Base-by-base conservation (phyloP, 306 rosid genomes). In the Morella rubra region DNA sequence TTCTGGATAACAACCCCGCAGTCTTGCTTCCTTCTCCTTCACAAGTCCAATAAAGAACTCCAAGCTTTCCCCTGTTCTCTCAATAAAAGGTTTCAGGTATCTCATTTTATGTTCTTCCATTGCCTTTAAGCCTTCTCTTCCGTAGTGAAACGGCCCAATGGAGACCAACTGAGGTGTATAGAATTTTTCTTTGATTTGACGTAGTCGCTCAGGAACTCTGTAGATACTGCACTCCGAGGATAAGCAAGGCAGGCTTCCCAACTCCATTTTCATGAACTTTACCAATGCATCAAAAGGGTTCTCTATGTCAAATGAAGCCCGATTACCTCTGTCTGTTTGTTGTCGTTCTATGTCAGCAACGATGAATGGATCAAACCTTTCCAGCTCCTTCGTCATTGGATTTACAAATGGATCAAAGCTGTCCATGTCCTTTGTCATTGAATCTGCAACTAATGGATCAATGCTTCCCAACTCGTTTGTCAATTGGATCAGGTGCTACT, bases 131-230 rank as follows among this genome's bases (percentile, higher is more conserved):
- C 81, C 72, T 50, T 78, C 45, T 41, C 76, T 70, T 15, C 83
- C 86, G 62, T 79, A 15, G 58, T 83, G 86, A 50, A 77, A 41
- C 11, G 81, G 85, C 0, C 85, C 82, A 19, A 85, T 76, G 8
- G 89, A 86, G 73, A 86, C 70, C 14, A 78, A 61, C 8, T 75
- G 52, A 47, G 90, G 90, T 4, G 76, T 68, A 8, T 86, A 81
- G 5, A 83, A 85, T 76, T 22, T 41, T 20, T 61, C 49, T 3
- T 79, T 42, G 6, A 7, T 37, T 13, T 7, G 44, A 0, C 83
- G 80, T 2, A 77, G 50, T 58, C 73, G 73, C 9, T 75, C 56
- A 16, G 87, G 87, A 59, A 76, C 82, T 66, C 81, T 77, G 22
- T 69, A 80, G 59, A 84, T 80, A 45, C 77, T 74, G 24, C 81